A percentile compares a stretch with the other conserved stretches of the same genome.
These are phyloP conservation scores for Phytophthora tentaculata DNA, from an alignment of 352 stramenopile species.

Conservation along the genomic window DNA sequence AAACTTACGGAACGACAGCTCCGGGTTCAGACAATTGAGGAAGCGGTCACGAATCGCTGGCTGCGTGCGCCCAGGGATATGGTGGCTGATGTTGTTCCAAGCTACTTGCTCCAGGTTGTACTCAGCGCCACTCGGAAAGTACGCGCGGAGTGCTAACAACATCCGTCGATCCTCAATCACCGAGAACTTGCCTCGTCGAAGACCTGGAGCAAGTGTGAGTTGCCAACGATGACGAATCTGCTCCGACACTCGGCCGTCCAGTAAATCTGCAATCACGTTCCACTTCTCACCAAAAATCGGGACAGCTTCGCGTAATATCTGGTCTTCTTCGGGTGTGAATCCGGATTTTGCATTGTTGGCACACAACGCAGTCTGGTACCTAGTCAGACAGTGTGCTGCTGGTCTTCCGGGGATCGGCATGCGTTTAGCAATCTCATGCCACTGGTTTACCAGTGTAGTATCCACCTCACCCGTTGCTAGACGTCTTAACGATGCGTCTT, in stretches of 20 bases:
- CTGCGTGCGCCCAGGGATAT: constrained; percentile 58
- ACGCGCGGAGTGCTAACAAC: constrained; percentile 63
- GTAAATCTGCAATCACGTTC: constrained; percentile 79
- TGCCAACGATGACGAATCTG: constrained; percentile 83
- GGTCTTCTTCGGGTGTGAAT: constrained; percentile 61
- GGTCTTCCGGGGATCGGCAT: constrained; percentile 57
- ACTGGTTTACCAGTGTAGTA: constrained; percentile 50
- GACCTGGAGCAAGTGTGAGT: constrained; percentile 60
- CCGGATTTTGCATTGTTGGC: constrained; percentile 45
- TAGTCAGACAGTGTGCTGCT: constrained; percentile 59
- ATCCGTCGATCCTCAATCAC: constrained; percentile 73
- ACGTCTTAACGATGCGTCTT: constrained; percentile 46
- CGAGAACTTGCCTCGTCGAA: constrained; percentile 79
- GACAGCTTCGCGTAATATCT: constrained; percentile 57
- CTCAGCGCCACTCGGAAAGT: constrained; percentile 43
- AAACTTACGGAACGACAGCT: constrained; percentile 67
- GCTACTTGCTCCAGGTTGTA: constrained; percentile 56
- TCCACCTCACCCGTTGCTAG: constrained; percentile 53
- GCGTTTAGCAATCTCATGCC: constrained; percentile 51
- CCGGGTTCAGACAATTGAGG: constrained; percentile 70
- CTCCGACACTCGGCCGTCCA: constrained; percentile 75
- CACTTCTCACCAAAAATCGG: constrained; percentile 79
- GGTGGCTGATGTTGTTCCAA: constrained; percentile 75
- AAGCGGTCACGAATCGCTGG: constrained; percentile 71
- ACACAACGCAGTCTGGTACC: constrained; percentile 63